phyloP scores from a whole-genome alignment of 495 filamentous ascomycete species.

The Gamarada debralockiae region DNA sequence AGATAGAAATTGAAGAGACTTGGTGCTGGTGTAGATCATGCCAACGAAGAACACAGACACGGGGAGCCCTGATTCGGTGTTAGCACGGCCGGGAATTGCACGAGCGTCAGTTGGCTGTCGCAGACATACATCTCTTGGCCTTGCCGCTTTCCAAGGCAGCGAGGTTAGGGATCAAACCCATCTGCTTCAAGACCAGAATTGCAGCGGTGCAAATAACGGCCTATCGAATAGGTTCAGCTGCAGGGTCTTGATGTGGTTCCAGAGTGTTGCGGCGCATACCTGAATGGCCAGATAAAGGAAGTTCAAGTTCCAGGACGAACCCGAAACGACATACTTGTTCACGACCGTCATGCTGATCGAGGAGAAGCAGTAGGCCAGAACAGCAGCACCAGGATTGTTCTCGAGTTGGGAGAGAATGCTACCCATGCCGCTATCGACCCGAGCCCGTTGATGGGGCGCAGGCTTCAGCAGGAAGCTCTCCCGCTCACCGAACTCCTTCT shows the following conservation, averaged over 20 bases:
- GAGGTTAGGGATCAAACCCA: constrained; percentile 81
- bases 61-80: constrained; percentile 73
- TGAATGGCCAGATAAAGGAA: constrained; percentile 91
- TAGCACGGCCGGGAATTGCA: constrained; percentile 10
- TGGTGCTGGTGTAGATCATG: constrained; percentile 98
- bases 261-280: constrained; percentile 48
- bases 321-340: constrained; percentile 97
- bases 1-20: constrained; percentile 92
- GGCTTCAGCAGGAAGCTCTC: not conserved
- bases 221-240: constrained; percentile 40
- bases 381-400: not conserved
- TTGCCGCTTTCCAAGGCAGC: constrained; percentile 83
- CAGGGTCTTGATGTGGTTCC: not conserved
- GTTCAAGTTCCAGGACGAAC: constrained; percentile 90
- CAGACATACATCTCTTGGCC: constrained; percentile 77
- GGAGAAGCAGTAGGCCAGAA: constrained; percentile 79
- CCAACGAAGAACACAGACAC: constrained; percentile 94
- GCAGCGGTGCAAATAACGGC: constrained; percentile 85
- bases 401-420: not conserved
- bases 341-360: constrained; percentile 98
- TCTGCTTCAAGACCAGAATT: constrained; percentile 77
- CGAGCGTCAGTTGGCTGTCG: constrained; percentile 3
- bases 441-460: not conserved
- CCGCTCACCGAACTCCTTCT: not conserved
- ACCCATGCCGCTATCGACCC: not conserved